Evolutionary conservation across 352 stramenopile genomes (phyloP), one percentile per base, ranked within the genome.

Genomic region (Globisporangium ultimum): DNA sequence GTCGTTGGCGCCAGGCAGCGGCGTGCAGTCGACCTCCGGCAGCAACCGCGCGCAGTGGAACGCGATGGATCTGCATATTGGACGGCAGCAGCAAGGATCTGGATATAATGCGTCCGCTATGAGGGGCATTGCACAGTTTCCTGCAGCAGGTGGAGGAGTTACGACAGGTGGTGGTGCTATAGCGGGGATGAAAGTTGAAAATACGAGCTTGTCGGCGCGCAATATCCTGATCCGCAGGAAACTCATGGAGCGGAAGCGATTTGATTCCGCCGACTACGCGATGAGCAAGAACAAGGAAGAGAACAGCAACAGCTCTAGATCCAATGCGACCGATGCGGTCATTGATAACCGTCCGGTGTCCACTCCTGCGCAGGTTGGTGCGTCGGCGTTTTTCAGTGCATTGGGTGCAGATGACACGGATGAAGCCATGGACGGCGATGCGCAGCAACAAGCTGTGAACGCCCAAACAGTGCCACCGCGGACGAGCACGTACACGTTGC

Each of bases 181-280:
- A 36, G 28, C 28, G 28, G 28, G 28, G 9, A 58, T 56, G 58
- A 49, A 40, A 24, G 40, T 63, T 11, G 66, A 67, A 14, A 72
- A 82, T 54, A 59, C 60, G n/a, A 77, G 77, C 14, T 61, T 94
- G 14, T 91, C 85, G 21, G 84, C 84, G 24, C 74, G 85, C n/a
- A 89, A 91, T 52, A 71, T 92, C n/a, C 54, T 94, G 47, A 74
- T 94, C 48, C 82, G 70, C 34, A 75, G 79, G 48, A 89, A 88
- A 48, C 69, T 94, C 20, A 71, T 60, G 21, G 85, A 94, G 58
- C 71, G 79, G 55, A 94, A 92, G 63, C 82, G 78, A 6, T 94
- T 89, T 58, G 85, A 94, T 70, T 94, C 85, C 58, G 85, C 85
- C 4, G 85, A 94, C 64, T 83, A 94, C 48, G 80, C 82, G 32